Evolutionary conservation across 306 rosid species (phyloP).

Genomic region (Clitoria ternatea): DNA sequence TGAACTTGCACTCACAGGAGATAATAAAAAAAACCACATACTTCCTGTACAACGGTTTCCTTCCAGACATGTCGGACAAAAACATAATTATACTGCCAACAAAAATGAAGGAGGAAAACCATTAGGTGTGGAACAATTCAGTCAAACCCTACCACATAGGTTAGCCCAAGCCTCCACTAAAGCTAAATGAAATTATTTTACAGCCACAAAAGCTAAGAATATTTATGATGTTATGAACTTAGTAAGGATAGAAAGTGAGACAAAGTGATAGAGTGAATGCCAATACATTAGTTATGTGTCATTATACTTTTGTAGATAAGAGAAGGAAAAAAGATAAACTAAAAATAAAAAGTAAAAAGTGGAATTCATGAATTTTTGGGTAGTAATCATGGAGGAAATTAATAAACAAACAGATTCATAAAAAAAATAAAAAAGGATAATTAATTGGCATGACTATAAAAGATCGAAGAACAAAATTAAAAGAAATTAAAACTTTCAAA

Average conservation of each 20-base stretch:
- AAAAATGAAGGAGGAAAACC: slow-evolving; percentile 27
- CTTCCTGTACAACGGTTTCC: slow-evolving; percentile 90
- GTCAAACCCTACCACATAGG: not conserved
- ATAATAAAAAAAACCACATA: slow-evolving; percentile 36
- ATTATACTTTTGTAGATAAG: not conserved
- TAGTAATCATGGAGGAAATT: not conserved
- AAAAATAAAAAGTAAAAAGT: not conserved
- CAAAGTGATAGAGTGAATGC: not conserved
- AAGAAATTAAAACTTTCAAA: not conserved
- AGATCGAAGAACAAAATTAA: not conserved
- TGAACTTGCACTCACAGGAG: slow-evolving; percentile 1
- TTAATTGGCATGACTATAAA: not conserved
- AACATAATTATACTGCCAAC: slow-evolving; percentile 74
- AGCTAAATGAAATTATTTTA: not conserved
- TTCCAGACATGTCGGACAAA: slow-evolving; percentile 95
- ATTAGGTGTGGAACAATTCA: slow-evolving; percentile 13
- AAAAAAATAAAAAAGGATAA: not conserved
- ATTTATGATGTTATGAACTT: not conserved
- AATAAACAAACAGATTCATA: slow-evolving; percentile 10
- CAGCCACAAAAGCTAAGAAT: not conserved
- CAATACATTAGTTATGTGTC: not conserved
- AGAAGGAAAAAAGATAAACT: not conserved
- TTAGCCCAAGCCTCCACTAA: not conserved
- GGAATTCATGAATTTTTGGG: not conserved
- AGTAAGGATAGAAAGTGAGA: slow-evolving; percentile 6